Conservation (phyloP, 2,329 filamentous ascomycete genomes). For the Fusarium xylarioides region DNA sequence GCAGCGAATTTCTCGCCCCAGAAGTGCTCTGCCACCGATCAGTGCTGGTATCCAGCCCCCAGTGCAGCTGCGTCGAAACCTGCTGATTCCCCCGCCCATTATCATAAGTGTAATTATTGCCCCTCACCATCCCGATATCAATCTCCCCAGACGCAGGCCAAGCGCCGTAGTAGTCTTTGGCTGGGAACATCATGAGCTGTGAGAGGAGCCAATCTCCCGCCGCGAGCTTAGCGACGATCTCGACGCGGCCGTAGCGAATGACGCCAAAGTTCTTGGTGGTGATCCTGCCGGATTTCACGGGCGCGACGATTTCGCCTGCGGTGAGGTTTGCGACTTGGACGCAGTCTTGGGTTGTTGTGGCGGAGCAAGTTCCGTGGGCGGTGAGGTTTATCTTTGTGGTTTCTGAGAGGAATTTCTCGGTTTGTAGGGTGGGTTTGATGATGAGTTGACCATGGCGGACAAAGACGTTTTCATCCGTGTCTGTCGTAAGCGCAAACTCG, state of each 20-base stretch:
- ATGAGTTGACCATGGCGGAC: neutral
- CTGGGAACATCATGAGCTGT: neutral
- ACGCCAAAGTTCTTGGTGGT: neutral
- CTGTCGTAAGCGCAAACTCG: neutral
- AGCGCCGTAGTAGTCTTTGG: conserved; percentile 49
- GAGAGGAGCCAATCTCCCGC: neutral
- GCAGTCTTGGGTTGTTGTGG: neutral
- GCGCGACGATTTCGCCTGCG: neutral
- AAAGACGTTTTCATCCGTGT: neutral
- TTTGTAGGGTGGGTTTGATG: neutral
- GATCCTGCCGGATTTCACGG: neutral
- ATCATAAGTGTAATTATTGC: conserved; percentile 49
- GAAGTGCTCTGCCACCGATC: neutral
- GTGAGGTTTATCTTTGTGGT: neutral
- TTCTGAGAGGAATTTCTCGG: neutral
- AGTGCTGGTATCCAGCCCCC: neutral
- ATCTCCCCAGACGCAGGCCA: conserved; percentile 64
- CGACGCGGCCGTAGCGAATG: neutral
- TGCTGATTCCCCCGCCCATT: neutral
- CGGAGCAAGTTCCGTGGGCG: neutral
- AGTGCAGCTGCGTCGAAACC: neutral
- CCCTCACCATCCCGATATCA: conserved; percentile 60
- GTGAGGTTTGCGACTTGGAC: neutral
- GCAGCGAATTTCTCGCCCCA: neutral
- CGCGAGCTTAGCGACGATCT: neutral